These are phyloP conservation scores for Cladosporium velox DNA, from an alignment of 2,329 filamentous ascomycete genomes.

Conservation along the genomic window DNA sequence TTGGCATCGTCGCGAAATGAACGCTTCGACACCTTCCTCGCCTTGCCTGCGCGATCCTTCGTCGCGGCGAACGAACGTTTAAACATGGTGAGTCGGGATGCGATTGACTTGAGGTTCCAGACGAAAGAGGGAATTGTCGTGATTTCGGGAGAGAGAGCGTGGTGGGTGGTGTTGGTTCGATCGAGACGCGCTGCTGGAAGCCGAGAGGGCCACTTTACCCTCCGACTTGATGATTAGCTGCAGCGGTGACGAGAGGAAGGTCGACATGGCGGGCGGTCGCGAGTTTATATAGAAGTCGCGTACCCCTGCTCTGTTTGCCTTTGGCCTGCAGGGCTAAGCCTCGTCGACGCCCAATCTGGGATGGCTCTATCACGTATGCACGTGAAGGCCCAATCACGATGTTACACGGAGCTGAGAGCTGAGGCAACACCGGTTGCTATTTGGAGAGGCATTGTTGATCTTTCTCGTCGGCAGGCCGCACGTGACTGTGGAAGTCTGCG, in stretches of 20 bases:
- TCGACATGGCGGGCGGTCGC: constrained; percentile 21
- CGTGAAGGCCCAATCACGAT: constrained; percentile 10
- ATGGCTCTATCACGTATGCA: constrained; percentile 11
- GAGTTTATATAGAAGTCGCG: constrained; percentile 13
- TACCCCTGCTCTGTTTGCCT: constrained; percentile 19
- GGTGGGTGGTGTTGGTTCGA: constrained; percentile 37
- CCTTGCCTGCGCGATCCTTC: constrained; percentile 85
- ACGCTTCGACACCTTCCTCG: constrained; percentile 76
- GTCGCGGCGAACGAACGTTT: constrained; percentile 84
- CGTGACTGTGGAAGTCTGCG: neutral
- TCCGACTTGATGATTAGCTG: constrained; percentile 31
- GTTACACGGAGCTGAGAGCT: constrained; percentile 10
- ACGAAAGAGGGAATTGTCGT: constrained; percentile 27
- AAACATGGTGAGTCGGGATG: constrained; percentile 67
- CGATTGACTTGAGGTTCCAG: neutral
- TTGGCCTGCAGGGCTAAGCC: constrained; percentile 5
- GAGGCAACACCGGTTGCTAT: constrained; percentile 14
- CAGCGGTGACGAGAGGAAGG: constrained; percentile 34
- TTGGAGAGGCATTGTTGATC: neutral
- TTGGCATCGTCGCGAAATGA: constrained; percentile 75
- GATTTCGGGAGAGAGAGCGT: constrained; percentile 49
- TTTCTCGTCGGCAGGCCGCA: neutral
- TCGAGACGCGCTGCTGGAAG: constrained; percentile 55
- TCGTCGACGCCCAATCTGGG: constrained; percentile 15
- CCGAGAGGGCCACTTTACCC: constrained; percentile 46